Conservation (phyloP, 176 grass and related monocot species). For the Cenchrus fungigraminus region DNA sequence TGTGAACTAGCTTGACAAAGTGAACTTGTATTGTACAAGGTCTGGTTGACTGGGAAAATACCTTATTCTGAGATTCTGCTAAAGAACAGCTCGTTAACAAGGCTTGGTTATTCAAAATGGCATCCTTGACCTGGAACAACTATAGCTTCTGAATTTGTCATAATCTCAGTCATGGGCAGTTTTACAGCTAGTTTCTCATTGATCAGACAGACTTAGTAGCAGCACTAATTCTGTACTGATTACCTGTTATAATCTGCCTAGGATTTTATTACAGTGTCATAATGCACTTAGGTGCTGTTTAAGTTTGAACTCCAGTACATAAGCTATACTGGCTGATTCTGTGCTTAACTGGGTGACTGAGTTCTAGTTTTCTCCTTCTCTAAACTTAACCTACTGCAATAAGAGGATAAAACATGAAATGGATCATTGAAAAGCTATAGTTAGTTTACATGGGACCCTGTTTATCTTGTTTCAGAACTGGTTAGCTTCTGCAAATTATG, state of each 20-base stretch:
- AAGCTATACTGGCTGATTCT: background rate
- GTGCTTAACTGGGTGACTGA: background rate
- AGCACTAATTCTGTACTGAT: background rate
- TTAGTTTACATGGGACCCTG: background rate
- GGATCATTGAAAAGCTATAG: background rate
- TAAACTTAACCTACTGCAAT: background rate
- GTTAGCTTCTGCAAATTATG: slow-evolving; percentile 18
- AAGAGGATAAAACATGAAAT: background rate
- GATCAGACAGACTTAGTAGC: background rate
- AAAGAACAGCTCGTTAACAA: background rate
- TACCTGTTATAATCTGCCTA: background rate
- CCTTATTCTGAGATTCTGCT: slow-evolving; percentile 3
- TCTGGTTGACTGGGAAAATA: background rate
- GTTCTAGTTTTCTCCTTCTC: background rate
- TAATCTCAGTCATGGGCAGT: background rate
- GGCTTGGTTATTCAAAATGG: slow-evolving; percentile 5
- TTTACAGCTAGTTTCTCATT: background rate
- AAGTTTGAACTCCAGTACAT: background rate
- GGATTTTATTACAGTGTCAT: background rate
- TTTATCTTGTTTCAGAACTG: background rate
- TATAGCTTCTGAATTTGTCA: background rate
- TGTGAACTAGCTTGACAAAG: no score
- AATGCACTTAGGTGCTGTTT: background rate
- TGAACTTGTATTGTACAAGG: background rate
- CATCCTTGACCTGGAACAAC: background rate